A percentile compares a stretch with the other conserved stretches of the same genome.
Evolutionary conservation across 306 rosid genomes (phyloP).

Genomic region (Begonia peltatifolia): DNA sequence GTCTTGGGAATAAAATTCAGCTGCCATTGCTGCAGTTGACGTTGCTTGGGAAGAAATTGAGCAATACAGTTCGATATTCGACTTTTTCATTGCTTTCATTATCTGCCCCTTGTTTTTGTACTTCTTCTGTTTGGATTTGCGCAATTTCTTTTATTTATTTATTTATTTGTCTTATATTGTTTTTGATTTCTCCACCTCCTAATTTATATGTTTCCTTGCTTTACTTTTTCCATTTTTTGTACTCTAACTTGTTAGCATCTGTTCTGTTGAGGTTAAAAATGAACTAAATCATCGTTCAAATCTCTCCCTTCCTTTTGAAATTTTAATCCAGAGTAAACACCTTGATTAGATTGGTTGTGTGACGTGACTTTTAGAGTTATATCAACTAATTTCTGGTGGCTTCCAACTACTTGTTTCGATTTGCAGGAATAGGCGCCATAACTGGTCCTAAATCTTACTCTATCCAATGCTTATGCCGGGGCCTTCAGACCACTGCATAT

Average conservation of each 20-base stretch:
- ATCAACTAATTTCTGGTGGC: constrained; percentile 1
- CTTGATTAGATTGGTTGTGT: neutral
- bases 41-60: neutral
- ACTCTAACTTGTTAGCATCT: too few relatives aligned
- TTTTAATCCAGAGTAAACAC: too few relatives aligned
- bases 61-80: neutral
- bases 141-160: neutral
- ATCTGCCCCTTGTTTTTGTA: neutral
- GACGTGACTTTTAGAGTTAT: neutral
- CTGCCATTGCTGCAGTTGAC: neutral
- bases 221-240: too few relatives aligned
- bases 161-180: neutral
- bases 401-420: constrained; percentile 2
- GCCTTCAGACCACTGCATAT: constrained; percentile 52
- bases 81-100: neutral
- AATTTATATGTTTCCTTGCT: neutral
- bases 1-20: neutral
- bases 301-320: too few relatives aligned
- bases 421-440: constrained; percentile 17
- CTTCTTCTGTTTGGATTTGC: neutral
- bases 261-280: too few relatives aligned
- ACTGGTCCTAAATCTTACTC: constrained; percentile 31
- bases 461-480: constrained; percentile 25
- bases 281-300: too few relatives aligned
- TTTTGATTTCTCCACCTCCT: neutral